Base-by-base conservation (phyloP, 306 rosid species). In the Hippophae rhamnoides region DNA sequence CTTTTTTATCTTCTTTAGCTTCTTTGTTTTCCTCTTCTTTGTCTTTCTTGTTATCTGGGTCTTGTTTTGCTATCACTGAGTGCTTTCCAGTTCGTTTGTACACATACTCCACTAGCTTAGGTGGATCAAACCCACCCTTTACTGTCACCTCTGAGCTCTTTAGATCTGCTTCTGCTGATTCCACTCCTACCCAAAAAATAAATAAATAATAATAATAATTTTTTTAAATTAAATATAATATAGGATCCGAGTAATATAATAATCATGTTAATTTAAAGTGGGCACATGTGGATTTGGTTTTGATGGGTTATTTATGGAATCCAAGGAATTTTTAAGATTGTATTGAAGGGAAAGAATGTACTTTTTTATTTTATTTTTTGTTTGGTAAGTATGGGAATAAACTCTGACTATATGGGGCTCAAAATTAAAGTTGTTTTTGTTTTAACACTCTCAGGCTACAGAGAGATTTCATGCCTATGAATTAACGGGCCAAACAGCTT, bases 81-180 rank as follows among this genome's bases (percentile, higher is more conserved):
- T 83, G 85, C 67, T 85, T 90, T 41, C 98, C 95, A 0, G 96
- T 90, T 6, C 81, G 65, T 76, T 88, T 83, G 76, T 76, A 42
- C 67, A 90, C 87, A 72, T 76, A 73, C 11, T 85, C 87, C 0
- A 85, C 85, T 42, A 90, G 50, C 65, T 75, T 78, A 3, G 66
- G 47, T 7, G 84, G 72, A 57, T 90, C 96, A 45, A 90, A 58
- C 41, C 65, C 83, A 1, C 98, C 98, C 64, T 85, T 90, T 69
- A 90, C 98, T 41, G 73, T 79, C 65, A 87, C 98, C 45, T 75
- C 66, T 2, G 96, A 90, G 54, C 70, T 68, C 76, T 81, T 90
- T 61, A 87, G 89, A 86, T 90, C 98, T 9, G 98, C 75, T 38
- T 76, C 92, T 1, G 85, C 96, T 13, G 82, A 76, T 61, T 90